Percentiles rank a stretch among this genome's conserved stretches.
These are phyloP conservation scores for Diaporthe citriasiana DNA, from an alignment of 2,329 filamentous ascomycete species.

Conservation along the genomic window DNA sequence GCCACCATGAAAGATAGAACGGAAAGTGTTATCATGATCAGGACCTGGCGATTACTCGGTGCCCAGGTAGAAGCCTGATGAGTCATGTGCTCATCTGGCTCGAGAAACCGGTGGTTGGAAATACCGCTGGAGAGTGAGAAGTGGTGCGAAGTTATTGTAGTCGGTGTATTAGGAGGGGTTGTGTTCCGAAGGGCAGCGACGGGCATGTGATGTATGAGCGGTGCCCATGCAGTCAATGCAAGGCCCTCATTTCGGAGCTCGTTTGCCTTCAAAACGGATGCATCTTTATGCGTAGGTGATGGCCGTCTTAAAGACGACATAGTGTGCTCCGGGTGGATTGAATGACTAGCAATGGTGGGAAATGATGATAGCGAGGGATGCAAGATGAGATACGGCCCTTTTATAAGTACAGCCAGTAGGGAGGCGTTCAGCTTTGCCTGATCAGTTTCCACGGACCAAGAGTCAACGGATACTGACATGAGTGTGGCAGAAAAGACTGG, in stretches of 20 bases:
- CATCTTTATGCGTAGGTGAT: background rate
- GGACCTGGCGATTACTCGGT: too few species aligned
- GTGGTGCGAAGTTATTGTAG: background rate
- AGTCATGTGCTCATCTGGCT: too few species aligned
- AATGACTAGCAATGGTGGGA: background rate
- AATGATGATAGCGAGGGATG: background rate
- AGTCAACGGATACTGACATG: background rate
- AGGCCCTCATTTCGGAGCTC: background rate
- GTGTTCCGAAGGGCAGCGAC: background rate
- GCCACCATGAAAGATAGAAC: too few species aligned
- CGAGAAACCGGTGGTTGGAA: background rate
- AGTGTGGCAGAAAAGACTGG: background rate
- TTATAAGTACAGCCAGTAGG: background rate
- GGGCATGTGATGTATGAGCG: background rate
- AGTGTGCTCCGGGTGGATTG: background rate
- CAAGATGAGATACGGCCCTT: background rate
- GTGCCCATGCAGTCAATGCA: background rate
- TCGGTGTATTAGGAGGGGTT: background rate
- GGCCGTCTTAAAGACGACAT: background rate
- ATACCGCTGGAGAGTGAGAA: background rate
- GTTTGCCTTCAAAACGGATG: background rate
- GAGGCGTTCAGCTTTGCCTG: background rate
- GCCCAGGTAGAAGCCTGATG: too few species aligned
- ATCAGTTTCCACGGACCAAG: background rate
- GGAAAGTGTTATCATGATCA: too few species aligned